Conservation (phyloP, 2,329 filamentous ascomycete species). For the Verticillium longisporum region DNA sequence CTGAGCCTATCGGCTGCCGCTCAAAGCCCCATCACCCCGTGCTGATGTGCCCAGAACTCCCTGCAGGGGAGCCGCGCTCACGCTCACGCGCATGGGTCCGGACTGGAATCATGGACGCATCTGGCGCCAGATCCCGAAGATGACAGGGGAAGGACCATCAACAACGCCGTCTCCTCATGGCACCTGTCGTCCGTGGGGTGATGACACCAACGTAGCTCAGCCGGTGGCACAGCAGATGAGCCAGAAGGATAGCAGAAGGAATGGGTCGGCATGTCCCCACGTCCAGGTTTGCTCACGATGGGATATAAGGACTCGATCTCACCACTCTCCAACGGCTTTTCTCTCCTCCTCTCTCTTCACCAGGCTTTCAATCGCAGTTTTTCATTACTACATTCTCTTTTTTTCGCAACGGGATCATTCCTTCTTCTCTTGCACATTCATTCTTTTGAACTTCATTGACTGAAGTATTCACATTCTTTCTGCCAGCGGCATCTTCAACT, state of each 20-base stretch:
- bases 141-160: background rate
- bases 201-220: background rate
- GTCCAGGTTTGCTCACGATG: background rate
- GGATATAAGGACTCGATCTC: slow-evolving; percentile 1
- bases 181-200: background rate
- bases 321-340: background rate
- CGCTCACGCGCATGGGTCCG: background rate
- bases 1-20: background rate
- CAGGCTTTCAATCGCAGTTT: slow-evolving; percentile 1
- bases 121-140: background rate
- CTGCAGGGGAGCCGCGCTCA: background rate
- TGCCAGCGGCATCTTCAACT: background rate
- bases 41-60: background rate
- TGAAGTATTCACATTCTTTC: slow-evolving; percentile 3
- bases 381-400: slow-evolving; percentile 2
- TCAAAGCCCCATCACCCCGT: background rate
- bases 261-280: background rate
- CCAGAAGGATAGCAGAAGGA: background rate
- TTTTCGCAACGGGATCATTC: background rate
- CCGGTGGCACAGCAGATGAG: background rate
- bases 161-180: background rate
- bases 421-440: background rate
- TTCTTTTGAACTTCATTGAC: slow-evolving; percentile 5
- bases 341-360: slow-evolving; percentile 2
- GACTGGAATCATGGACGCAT: background rate